Base-by-base conservation (phyloP, 2,329 filamentous ascomycete species). In the Alternaria hordeiaustralica region DNA sequence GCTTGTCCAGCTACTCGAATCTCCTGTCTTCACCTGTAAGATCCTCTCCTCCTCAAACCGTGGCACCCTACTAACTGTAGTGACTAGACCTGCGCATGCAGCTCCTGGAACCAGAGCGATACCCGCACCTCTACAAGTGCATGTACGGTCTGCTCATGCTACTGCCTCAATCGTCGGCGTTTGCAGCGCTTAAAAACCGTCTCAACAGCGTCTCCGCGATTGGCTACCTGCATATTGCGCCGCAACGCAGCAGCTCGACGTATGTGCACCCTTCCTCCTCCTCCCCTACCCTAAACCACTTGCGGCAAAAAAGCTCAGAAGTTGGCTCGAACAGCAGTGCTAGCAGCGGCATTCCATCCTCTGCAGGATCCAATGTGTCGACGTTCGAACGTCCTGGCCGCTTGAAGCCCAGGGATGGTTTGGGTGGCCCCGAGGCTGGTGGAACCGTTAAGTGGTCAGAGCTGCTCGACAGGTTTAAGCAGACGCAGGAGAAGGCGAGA, bases 161-260 rank as follows among this genome's bases (percentile, higher is more conserved):
- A 18, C 87, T 99, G n/a, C 96, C 96, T 0, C 96, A 99, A 81
- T 98, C 95, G 15, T 96, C 94, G 26, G 96, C 96, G 9, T 99
- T 99, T 82, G 96, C 94, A 26, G 95, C 96, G 3, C 85, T 99
- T 61, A 98, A 97, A 79, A 99, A 99, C 77, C 90, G 96, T 45
- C 87, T 99, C 55, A 98, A 98, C 81, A 97, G 93, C 80, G 96
- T 99, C 70, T 97, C 93, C 83, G 94, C 96, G 56, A 98, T 99
- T 78, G 96, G 95, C 46, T 97, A 97, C 79, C 84, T 99, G 65
- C 95, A 98, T 77, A 91, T 92, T 70, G 90, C 90, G 66, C 92
- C 88, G 30, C 60, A 62, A 36, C 84, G 92, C 87, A 87, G 88
- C 50, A 84, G 92, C 87, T 86, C 88, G 60, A 63, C 60, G 92